Evolutionary conservation across 192 early-diverging fungal genomes (phyloP), one percentile per base, ranked within the genome.

Genomic region (Coemansia guatemalensis): DNA sequence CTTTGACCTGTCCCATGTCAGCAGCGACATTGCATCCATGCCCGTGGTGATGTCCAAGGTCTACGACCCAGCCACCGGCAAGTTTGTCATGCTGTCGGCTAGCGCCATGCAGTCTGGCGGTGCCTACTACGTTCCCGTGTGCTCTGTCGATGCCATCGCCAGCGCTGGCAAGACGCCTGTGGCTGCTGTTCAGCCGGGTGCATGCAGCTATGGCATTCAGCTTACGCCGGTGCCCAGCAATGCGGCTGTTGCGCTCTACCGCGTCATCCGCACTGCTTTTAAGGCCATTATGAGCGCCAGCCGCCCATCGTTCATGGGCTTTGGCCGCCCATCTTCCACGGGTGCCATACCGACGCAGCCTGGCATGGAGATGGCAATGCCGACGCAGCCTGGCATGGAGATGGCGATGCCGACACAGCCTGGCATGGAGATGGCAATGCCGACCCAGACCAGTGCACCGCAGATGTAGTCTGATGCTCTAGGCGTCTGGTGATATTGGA

Each of bases 71-170:
- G 51, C 27, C 3, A 56, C 58, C 9, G 33, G 53, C 27, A 71
- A 60, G 63, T 55, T 71, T 20, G 56, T 44, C 6, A n/a, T 47
- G 20, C 21, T 71, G 62, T 35, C 63, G 23, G 29, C 44, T 20
- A 58, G 50, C 41, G 53, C 64, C 5, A 25, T 60, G 47, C 50
- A 33, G 53, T 32, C 49, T 8, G 69, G 63, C 44, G 47, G 49
- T 58, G 29, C 53, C 7, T 65, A 56, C 52, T 71, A 65, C 23
- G 30, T 71, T 9, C 69, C 69, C 23, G 63, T 71, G 23, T 71
- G 69, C 47, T 25, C 62, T 27, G 47, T 61, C 21, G 47, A 56
- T 17, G 53, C 25, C 14, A 65, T 71, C 24, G 22, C 51, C 4
- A 12, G 9, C 8, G 50, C 60, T 4, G 60, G 60, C 30, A 21